phyloP scores from a whole-genome alignment of 2,329 filamentous ascomycete genomes.

The Lecanoromycetidae sp. region DNA sequence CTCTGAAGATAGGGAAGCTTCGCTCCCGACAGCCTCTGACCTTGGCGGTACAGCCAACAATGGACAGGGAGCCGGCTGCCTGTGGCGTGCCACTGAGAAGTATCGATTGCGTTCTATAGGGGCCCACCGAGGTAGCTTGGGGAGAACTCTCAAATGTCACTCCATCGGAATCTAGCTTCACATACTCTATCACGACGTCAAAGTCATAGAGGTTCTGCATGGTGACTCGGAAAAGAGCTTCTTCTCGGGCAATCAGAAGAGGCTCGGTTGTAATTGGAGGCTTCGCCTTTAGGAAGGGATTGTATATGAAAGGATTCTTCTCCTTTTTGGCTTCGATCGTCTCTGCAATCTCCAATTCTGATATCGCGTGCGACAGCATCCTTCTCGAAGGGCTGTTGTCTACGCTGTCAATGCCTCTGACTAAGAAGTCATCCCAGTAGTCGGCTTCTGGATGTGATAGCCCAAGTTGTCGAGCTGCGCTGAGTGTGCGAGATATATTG shows the following conservation, averaged over 20 bases:
- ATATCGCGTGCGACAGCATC: conserved; percentile 52
- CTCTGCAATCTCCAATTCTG: conserved; percentile 37
- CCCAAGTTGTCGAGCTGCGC: conserved; percentile 63
- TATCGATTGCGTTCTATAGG: conserved; percentile 71
- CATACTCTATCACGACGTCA: conserved; percentile 74
- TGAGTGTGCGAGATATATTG: conserved; percentile 74
- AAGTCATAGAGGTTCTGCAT: conserved; percentile 93
- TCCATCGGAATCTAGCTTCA: conserved; percentile 63
- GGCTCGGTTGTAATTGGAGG: conserved; percentile 46
- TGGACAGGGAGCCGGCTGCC: conserved; percentile 53
- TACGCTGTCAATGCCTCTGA: conserved; percentile 64
- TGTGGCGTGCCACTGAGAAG: conserved; percentile 57
- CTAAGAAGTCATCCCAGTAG: conserved; percentile 94
- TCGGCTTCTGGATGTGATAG: conserved; percentile 59
- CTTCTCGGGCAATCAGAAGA: conserved; percentile 66
- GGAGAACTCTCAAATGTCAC: conserved; percentile 55
- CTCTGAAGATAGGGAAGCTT: conserved; percentile 69
- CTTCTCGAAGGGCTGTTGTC: conserved; percentile 46
- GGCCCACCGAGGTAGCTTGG: conserved; percentile 58
- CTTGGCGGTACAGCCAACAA: conserved; percentile 68
- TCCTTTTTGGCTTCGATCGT: conserved; percentile 29
- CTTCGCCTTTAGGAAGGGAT: conserved; percentile 67
- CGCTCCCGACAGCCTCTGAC: conserved; percentile 71
- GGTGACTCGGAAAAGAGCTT: conserved; percentile 65
- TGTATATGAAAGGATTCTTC: conserved; percentile 83